Percentiles rank a stretch among this genome's conserved stretches.
phyloP scores from a whole-genome alignment of 140 eudicot genomes.

The Oenanthe javanica region DNA sequence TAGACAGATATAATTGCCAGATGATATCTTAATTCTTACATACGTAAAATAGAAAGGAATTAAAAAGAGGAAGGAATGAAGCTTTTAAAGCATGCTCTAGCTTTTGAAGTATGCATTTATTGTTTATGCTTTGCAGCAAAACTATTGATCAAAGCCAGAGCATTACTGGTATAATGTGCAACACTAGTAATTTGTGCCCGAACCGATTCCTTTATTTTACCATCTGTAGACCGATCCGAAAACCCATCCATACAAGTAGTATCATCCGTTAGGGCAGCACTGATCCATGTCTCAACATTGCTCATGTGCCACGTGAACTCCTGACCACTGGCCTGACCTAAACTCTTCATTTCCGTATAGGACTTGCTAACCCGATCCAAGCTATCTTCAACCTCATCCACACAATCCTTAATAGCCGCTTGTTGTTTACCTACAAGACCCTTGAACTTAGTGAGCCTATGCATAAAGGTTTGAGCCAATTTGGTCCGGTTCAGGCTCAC shows the following conservation, averaged over 20 bases:
- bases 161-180: constrained; percentile 72
- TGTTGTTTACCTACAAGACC: constrained; percentile 35
- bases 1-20: background rate
- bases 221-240: constrained; percentile 37
- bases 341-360: constrained; percentile 35
- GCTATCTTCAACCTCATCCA: constrained; percentile 54
- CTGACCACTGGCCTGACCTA: constrained; percentile 27
- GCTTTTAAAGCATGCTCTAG: background rate
- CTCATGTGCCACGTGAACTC: constrained; percentile 56
- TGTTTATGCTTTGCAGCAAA: constrained; percentile 10
- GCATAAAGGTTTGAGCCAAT: constrained; percentile 32
- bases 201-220: constrained; percentile 43
- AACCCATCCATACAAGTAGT: constrained; percentile 73
- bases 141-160: constrained; percentile 51
- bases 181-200: constrained; percentile 37
- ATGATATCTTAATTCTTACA: background rate
- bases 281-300: constrained; percentile 76
- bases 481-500: constrained; percentile 41
- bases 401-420: constrained; percentile 52
- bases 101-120: background rate
- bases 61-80: background rate
- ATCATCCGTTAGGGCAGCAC: constrained; percentile 72
- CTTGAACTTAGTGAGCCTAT: constrained; percentile 27
- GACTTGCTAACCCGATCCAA: constrained; percentile 46
- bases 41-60: background rate